Evolutionary conservation across 1,284 basidiomycete species (phyloP), one percentile per base, ranked within the genome.

Genomic region (Amylostereum areolatum): DNA sequence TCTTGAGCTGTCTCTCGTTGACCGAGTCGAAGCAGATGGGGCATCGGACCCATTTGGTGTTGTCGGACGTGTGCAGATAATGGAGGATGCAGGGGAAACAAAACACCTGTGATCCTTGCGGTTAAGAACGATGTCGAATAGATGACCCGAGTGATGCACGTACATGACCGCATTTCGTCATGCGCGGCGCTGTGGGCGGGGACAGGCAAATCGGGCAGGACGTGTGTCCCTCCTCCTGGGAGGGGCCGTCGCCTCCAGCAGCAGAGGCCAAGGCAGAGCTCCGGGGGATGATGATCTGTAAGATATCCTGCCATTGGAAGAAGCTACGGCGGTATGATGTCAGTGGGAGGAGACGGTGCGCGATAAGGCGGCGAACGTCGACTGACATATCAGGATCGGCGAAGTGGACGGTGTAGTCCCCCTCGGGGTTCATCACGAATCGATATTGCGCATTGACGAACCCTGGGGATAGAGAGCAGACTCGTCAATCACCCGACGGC

Each of bases 131-230:
- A 5, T 28, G 25, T 28, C 46, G 48, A 50, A 47, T 39, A 51
- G 31, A 57, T 36, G 46, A 48, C 30, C 47, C 47, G 46, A 54
- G 30, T 53, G 41, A 47, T 32, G 55, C 25, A 83, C 90, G 69
- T 61, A 96, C 93, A 78, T 97, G 95, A 51, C 94, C 95, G 59
- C 94, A 97, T 72, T 92, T 93, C 43, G 94, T 97, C 91, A 98
- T 98, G 43, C 97, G 78, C 12, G 96, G 92, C 18, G 93, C 92
- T 39, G 85, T 84, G 4, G 95, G 96, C 45, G 90, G 78, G 41
- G 89, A 89, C 41, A 99, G 77, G 69, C 96, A 99, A 56, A 99
- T 98, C 3, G 96, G 97, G 66, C 96, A 99, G 10, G 81, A 85
- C 11, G 81, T 85, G 43, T 80, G 73, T 37, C 83, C 83, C 57